Evolutionary conservation across 2,329 filamentous ascomycete species (phyloP).

Genomic region (Escovopsis sp.): DNA sequence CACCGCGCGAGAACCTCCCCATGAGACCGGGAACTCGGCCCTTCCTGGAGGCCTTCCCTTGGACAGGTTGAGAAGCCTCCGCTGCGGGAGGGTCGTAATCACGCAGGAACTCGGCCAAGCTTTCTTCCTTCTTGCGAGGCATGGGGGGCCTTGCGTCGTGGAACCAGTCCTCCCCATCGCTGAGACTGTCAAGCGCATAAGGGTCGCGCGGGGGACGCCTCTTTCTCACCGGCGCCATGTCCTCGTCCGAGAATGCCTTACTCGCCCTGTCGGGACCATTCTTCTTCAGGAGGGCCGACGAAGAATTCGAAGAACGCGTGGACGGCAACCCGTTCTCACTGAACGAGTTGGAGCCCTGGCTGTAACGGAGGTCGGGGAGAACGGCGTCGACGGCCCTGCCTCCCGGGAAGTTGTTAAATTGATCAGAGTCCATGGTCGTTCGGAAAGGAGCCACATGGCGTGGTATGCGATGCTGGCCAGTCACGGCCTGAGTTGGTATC

Average conservation of each 20-base stretch:
- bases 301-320: conserved; percentile 56
- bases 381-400: conserved; percentile 42
- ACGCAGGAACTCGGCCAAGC: conserved; percentile 56
- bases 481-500: conserved; percentile 50
- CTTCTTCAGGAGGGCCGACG: conserved; percentile 48
- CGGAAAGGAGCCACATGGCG: conserved; percentile 74
- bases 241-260: conserved; percentile 31
- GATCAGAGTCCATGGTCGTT: conserved; percentile 73
- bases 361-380: conserved; percentile 40
- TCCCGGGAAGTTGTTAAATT: conserved; percentile 40
- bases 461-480: conserved; percentile 59
- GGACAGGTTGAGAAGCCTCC: conserved; percentile 19
- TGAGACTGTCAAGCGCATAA: conserved; percentile 81
- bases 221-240: conserved; percentile 53
- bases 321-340: conserved; percentile 42
- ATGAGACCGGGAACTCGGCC: conserved; percentile 50
- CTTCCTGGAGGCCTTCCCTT: conserved; percentile 36
- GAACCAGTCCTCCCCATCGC: conserved; percentile 48
- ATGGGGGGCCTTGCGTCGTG: conserved; percentile 27
- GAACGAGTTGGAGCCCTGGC: conserved; percentile 39
- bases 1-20: conserved; percentile 34
- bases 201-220: conserved; percentile 71
- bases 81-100: conserved; percentile 51
- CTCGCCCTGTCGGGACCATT: conserved; percentile 17
- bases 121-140: conserved; percentile 42